These are phyloP conservation scores for Pistacia atlantica DNA, from an alignment of 345 rosid genomes.

Conservation along the genomic window DNA sequence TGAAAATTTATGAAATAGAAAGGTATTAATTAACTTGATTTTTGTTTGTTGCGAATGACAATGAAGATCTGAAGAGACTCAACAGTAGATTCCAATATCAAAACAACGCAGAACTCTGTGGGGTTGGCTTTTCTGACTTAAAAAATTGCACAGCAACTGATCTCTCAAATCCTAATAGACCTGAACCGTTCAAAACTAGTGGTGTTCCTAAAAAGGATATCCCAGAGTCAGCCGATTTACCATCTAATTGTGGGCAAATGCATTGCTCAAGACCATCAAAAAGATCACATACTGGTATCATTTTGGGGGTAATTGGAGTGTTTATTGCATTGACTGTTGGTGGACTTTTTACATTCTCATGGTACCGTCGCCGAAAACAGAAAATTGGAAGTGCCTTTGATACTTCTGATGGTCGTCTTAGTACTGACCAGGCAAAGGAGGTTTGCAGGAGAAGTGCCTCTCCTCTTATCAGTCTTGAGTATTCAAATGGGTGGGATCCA, in stretches of 20 bases:
- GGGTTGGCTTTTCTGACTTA: slow-evolving; percentile 60
- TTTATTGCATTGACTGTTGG: slow-evolving; percentile 36
- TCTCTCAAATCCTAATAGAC: slow-evolving; percentile 41
- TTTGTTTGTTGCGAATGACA: slow-evolving; percentile 11
- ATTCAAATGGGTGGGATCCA: slow-evolving; percentile 94
- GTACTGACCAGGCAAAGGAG: slow-evolving; percentile 69
- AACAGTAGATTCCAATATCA: slow-evolving; percentile 65
- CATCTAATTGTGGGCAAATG: slow-evolving; percentile 42
- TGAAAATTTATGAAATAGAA: not conserved
- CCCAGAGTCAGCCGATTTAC: slow-evolving; percentile 69
- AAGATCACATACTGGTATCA: slow-evolving; percentile 38
- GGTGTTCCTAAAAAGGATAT: slow-evolving; percentile 43
- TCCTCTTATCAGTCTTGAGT: slow-evolving; percentile 83
- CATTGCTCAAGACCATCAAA: slow-evolving; percentile 38
- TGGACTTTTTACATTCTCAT: slow-evolving; percentile 51
- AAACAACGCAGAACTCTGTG: slow-evolving; percentile 78
- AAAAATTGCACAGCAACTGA: slow-evolving; percentile 49
- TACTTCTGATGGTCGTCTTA: slow-evolving; percentile 58
- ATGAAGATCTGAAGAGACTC: slow-evolving; percentile 77
- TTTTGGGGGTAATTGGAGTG: slow-evolving; percentile 53
- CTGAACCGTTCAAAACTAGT: slow-evolving; percentile 69
- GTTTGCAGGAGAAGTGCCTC: slow-evolving; percentile 61
- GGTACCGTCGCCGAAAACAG: slow-evolving; percentile 73
- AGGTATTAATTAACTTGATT: not conserved
- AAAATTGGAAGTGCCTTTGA: slow-evolving; percentile 65